Evolutionary conservation across 805 yeast species (phyloP).

Genomic region (Wickerhamiella hasegawae): DNA sequence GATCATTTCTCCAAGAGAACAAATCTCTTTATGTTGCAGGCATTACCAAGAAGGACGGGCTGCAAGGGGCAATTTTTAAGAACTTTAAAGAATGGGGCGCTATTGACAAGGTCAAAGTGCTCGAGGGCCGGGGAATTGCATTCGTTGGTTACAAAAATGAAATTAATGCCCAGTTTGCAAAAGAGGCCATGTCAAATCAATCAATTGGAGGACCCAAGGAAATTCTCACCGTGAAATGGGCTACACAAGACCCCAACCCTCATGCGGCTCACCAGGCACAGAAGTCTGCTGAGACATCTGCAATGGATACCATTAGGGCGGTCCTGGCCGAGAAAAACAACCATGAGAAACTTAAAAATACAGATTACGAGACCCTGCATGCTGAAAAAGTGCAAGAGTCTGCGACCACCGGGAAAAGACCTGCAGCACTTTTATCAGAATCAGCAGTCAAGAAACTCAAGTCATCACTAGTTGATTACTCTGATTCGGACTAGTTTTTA

Average conservation of each 20-base stretch:
- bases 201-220: neutral
- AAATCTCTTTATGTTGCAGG: slow-evolving; percentile 47
- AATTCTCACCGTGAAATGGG: neutral
- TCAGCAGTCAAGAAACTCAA: slow-evolving; percentile 1
- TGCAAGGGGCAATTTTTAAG: slow-evolving; percentile 27
- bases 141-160: slow-evolving; percentile 60
- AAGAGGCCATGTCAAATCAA: slow-evolving; percentile 86
- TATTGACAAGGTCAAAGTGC: slow-evolving; percentile 46
- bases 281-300: neutral
- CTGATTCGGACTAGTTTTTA: slow-evolving; percentile 1
- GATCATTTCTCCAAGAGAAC: slow-evolving; percentile 55
- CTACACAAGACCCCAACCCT: neutral
- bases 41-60: slow-evolving; percentile 18
- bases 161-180: slow-evolving; percentile 79
- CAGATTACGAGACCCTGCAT: too few species aligned
- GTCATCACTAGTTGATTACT: neutral
- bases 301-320: neutral
- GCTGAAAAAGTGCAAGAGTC: neutral
- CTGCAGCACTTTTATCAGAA: neutral
- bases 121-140: slow-evolving; percentile 51
- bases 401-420: neutral
- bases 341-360: too few species aligned
- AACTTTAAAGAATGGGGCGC: slow-evolving; percentile 66
- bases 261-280: neutral
- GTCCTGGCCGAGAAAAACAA: neutral